Conservation (phyloP, 192 early-diverging fungal species). For the Ambispora gerdemannii region DNA sequence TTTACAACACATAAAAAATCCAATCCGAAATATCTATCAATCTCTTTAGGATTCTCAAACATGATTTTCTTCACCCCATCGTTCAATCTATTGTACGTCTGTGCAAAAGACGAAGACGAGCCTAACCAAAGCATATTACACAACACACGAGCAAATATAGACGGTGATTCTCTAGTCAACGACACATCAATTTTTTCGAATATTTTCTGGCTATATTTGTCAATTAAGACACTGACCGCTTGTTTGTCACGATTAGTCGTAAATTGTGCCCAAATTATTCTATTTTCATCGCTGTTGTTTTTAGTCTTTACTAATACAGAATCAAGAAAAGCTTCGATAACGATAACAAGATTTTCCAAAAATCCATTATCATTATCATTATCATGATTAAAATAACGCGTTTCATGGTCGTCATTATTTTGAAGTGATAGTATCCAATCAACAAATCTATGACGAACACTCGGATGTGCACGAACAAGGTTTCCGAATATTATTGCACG, state of each 20-base stretch:
- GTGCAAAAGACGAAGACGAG: not conserved
- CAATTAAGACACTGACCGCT: slow-evolving; percentile 23
- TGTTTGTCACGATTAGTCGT: slow-evolving; percentile 30
- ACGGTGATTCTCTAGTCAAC: not conserved
- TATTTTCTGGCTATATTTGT: slow-evolving; percentile 21
- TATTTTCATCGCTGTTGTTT: not conserved
- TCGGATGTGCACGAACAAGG: slow-evolving; percentile 22
- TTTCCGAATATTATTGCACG: slow-evolving; percentile 33
- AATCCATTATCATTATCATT: too few relatives aligned
- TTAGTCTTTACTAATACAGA: not conserved
- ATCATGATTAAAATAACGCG: not conserved
- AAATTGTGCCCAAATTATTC: slow-evolving; percentile 31
- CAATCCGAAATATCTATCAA: slow-evolving; percentile 10
- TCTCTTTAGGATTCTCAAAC: not conserved
- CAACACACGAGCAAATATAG: not conserved
- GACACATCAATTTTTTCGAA: slow-evolving; percentile 28
- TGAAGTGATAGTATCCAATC: not conserved
- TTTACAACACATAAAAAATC: slow-evolving; percentile 29
- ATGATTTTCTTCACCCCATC: too few relatives aligned
- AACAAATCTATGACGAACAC: slow-evolving; percentile 29
- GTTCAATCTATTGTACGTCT: slow-evolving; percentile 1
- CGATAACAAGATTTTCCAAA: not conserved
- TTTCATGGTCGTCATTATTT: not conserved
- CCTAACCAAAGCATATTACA: slow-evolving; percentile 6
- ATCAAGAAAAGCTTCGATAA: not conserved